Conservation (phyloP, 257 asterid genomes). For the Sherardia arvensis region DNA sequence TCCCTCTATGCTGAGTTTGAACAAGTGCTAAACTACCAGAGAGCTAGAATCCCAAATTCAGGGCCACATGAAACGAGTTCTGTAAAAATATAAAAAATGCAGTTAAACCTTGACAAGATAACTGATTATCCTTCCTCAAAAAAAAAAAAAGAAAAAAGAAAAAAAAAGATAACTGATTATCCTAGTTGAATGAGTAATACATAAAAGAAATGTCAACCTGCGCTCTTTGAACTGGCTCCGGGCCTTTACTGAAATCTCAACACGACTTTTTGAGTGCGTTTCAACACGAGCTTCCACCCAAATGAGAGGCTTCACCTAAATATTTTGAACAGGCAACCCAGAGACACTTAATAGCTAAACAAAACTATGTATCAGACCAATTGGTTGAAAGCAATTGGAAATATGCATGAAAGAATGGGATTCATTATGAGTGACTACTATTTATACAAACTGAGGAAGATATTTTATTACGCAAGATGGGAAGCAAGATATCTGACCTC, state of each 20-base stretch:
- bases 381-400: neutral
- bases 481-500: slow-evolving; percentile 21
- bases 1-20: neutral
- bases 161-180: too few relatives aligned
- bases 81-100: neutral
- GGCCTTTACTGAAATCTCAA: slow-evolving; percentile 41
- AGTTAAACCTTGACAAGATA: neutral
- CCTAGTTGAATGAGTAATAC: neutral
- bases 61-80: neutral
- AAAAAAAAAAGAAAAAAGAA: too few relatives aligned
- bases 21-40: neutral
- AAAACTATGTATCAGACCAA: neutral
- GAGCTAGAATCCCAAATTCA: neutral
- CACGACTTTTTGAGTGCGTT: slow-evolving; percentile 42
- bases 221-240: slow-evolving; percentile 56
- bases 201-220: slow-evolving; percentile 21
- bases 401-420: neutral
- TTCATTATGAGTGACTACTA: neutral
- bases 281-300: slow-evolving; percentile 59
- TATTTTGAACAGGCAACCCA: neutral
- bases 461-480: neutral
- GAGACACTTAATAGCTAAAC: neutral
- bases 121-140: neutral
- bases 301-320: slow-evolving; percentile 45
- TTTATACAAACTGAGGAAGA: neutral